Conservation (phyloP, 2,329 filamentous ascomycete genomes). For the Ophiostoma tasmaniense region DNA sequence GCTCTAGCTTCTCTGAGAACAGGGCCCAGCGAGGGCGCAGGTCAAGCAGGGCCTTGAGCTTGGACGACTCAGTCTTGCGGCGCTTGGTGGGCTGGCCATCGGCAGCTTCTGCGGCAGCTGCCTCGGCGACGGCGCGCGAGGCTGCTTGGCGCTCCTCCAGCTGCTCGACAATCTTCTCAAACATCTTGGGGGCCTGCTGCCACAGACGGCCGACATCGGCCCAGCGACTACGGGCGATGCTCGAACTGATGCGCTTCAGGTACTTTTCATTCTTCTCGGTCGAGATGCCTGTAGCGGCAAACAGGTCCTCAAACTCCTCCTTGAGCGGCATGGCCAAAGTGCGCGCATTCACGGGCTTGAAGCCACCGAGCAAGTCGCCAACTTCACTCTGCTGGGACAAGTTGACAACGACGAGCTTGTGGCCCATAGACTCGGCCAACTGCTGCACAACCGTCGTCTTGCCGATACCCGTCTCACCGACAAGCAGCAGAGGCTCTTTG, state of each 20-base stretch:
- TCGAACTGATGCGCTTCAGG: constrained; percentile 69
- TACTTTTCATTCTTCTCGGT: constrained; percentile 81
- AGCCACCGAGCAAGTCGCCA: constrained; percentile 89
- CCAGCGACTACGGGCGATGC: constrained; percentile 78
- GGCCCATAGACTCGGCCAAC: constrained; percentile 71
- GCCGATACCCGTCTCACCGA: constrained; percentile 97
- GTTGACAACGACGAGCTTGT: constrained; percentile 87
- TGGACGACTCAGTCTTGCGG: constrained; percentile 55
- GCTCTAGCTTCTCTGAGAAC: constrained; percentile 65
- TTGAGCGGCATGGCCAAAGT: constrained; percentile 82
- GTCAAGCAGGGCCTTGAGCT: constrained; percentile 53
- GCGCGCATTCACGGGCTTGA: constrained; percentile 89
- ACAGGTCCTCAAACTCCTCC: constrained; percentile 88
- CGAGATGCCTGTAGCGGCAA: constrained; percentile 76
- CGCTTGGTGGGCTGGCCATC: constrained; percentile 59
- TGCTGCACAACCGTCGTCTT: constrained; percentile 97
- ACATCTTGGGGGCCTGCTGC: constrained; percentile 83
- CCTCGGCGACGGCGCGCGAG: background rate
- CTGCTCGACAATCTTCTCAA: constrained; percentile 58
- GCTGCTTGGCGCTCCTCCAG: constrained; percentile 37
- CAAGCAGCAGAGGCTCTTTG: constrained; percentile 81
- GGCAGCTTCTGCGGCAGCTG: constrained; percentile 16
- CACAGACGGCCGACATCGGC: constrained; percentile 75
- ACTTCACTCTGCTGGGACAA: constrained; percentile 96
- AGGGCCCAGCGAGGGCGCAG: constrained; percentile 65